Evolutionary conservation across 2,329 filamentous ascomycete genomes (phyloP).

Genomic region (Neonectria hederae): DNA sequence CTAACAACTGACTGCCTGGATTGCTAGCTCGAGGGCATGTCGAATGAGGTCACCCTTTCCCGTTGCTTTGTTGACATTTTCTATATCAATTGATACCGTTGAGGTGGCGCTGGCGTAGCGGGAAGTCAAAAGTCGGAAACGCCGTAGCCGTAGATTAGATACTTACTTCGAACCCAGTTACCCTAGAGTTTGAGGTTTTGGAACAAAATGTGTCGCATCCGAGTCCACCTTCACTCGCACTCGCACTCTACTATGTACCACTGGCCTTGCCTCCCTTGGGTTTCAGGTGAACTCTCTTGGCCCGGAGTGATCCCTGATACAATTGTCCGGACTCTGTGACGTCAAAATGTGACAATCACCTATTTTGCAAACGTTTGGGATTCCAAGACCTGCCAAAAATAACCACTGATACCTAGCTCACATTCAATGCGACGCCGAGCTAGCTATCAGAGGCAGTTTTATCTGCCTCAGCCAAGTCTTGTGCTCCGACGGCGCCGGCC

Average conservation of each 20-base stretch:
- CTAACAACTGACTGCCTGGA: not conserved
- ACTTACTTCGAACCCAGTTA: not conserved
- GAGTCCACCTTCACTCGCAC: not conserved
- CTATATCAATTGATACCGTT: constrained; percentile 3
- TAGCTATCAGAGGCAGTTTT: not conserved
- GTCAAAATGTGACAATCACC: not conserved
- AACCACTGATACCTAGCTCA: not conserved
- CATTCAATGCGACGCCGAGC: not conserved
- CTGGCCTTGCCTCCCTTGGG: not conserved
- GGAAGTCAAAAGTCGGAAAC: not conserved
- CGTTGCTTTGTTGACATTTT: not conserved
- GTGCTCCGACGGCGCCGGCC: constrained; percentile 7
- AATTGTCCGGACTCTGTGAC: constrained; percentile 1
- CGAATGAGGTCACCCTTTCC: not conserved
- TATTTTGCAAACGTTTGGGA: not conserved
- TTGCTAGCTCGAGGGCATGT: not conserved
- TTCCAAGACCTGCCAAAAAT: not conserved
- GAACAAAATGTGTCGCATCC: constrained; percentile 8
- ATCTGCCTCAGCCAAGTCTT: not conserved
- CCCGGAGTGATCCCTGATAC: constrained; percentile 7
- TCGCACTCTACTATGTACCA: too few species aligned
- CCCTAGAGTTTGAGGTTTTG: constrained; percentile 6
- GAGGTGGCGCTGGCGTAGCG: not conserved
- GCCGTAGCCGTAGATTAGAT: not conserved
- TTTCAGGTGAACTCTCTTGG: constrained; percentile 11